Percentiles rank a stretch among this genome's conserved stretches.
phyloP scores from a whole-genome alignment of 768 basidiomycete species.

The Boletus barrowsii region DNA sequence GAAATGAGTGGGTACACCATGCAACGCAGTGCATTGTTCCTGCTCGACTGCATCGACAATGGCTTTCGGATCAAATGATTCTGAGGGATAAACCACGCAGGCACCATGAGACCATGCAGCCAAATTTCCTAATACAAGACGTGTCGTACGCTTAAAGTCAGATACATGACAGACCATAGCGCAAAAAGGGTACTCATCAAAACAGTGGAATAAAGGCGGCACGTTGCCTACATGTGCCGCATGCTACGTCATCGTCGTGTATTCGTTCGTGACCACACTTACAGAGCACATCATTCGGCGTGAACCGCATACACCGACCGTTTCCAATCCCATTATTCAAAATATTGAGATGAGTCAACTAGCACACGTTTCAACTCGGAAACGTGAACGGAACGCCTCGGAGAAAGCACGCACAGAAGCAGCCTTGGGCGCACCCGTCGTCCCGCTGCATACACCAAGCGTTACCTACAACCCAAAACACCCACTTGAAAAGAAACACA shows the following conservation, averaged over 20 bases:
- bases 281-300: slow-evolving; percentile 68
- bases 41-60: slow-evolving; percentile 68
- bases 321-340: slow-evolving; percentile 75
- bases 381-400: neutral
- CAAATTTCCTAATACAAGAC: slow-evolving; percentile 78
- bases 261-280: slow-evolving; percentile 17
- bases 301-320: slow-evolving; percentile 67
- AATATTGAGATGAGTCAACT: slow-evolving; percentile 78
- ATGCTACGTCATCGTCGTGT: slow-evolving; percentile 1
- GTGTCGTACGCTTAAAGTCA: slow-evolving; percentile 35
- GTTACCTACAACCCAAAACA: neutral
- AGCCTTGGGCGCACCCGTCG: slow-evolving; percentile 79
- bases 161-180: slow-evolving; percentile 6
- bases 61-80: slow-evolving; percentile 56
- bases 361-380: neutral
- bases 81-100: slow-evolving; percentile 72
- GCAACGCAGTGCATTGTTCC: slow-evolving; percentile 74
- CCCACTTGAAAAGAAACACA: slow-evolving; percentile 24
- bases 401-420: slow-evolving; percentile 56
- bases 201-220: slow-evolving; percentile 84
- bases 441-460: slow-evolving; percentile 48
- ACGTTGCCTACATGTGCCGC: slow-evolving; percentile 56
- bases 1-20: slow-evolving; percentile 87
- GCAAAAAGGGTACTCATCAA: slow-evolving; percentile 61
- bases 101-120: slow-evolving; percentile 74